Percentiles rank a stretch among this genome's conserved stretches.
phyloP scores from a whole-genome alignment of 495 filamentous ascomycete genomes.

The Xylaria scruposa region DNA sequence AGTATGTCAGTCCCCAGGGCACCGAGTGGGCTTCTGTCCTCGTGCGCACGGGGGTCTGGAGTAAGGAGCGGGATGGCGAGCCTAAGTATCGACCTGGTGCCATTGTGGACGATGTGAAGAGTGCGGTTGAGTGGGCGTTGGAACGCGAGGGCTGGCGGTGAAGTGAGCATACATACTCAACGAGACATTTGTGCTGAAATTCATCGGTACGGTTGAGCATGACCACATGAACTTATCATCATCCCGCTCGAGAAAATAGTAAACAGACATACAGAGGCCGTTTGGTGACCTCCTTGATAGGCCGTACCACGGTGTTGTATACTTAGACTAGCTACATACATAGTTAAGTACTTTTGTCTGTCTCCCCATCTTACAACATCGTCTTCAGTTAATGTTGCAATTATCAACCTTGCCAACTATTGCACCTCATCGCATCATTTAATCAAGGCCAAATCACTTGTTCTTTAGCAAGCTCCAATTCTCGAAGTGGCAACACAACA shows the following conservation, averaged over 20 bases:
- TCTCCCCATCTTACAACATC: no score
- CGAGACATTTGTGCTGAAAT: background rate
- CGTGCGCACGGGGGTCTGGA: conserved; percentile 85
- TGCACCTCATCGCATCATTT: background rate
- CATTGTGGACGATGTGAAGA: conserved; percentile 68
- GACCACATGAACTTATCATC: background rate
- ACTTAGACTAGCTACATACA: background rate
- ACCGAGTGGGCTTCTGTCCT: conserved; percentile 82
- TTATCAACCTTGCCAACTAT: no score
- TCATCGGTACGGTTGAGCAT: background rate
- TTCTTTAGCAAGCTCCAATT: background rate
- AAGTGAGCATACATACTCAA: conserved; percentile 11
- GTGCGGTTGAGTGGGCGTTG: conserved; percentile 52
- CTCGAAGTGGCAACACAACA: background rate
- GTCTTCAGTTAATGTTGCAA: background rate
- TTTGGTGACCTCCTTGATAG: background rate
- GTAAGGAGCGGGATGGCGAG: conserved; percentile 51
- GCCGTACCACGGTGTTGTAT: background rate
- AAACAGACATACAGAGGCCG: background rate
- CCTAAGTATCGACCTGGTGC: conserved; percentile 53
- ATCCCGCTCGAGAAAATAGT: background rate
- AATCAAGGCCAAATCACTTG: background rate
- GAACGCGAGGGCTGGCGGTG: conserved; percentile 49
- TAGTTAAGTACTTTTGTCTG: background rate
- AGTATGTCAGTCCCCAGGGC: conserved; percentile 66